Base-by-base conservation (phyloP, 2,329 filamentous ascomycete genomes). In the Calonectria pseudoreteaudii region DNA sequence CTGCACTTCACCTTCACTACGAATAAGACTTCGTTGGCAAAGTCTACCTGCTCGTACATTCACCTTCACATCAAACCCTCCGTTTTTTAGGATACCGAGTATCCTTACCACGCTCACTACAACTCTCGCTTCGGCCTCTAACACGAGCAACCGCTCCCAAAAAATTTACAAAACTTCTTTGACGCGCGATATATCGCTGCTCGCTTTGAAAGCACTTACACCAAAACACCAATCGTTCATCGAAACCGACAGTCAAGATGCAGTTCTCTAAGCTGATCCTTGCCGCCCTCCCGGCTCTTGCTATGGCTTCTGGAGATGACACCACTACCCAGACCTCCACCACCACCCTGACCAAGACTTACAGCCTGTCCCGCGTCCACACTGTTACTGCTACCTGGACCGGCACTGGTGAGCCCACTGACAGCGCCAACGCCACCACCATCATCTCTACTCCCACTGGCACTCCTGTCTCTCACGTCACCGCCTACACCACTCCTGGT, bases 1-100 rank as follows among this genome's bases (percentile, higher is more conserved):
- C 76, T 73, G 67, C 70, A 74, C 77, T 73, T 68, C 75, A 74
- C 72, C 66, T 70, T 76, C 76, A 79, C 74, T 74, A 75, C 75
- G 74, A 74, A 75, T 76, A 74, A 80, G 83, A 83, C 88, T 90
- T 90, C 88, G 88, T 90, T 90, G 88, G 88, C 88, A 90, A 87
- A 90, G 88, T 89, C 87, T 85, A 76, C 62, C 66, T 76, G 78
- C 80, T 75, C 78, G 64, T 78, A 76, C 72, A 66, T 77, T 80
- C 56, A 74, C 77, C 76, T 76, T 75, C 74, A 80, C 65, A 58
- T 74, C 65, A 69, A 66, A 72, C 69, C 67, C 70, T 73, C 41
- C 41, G 4, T 47, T 47, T 70, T 72, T 67, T 66, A 60, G 76
- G 80, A 81, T 81, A 82, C 76, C 80, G 79, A 82, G 66, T 81